Evolutionary conservation across 371 early-diverging fungal species (phyloP), one percentile per base, ranked within the genome.

Genomic region (Nematocida ausubeli): DNA sequence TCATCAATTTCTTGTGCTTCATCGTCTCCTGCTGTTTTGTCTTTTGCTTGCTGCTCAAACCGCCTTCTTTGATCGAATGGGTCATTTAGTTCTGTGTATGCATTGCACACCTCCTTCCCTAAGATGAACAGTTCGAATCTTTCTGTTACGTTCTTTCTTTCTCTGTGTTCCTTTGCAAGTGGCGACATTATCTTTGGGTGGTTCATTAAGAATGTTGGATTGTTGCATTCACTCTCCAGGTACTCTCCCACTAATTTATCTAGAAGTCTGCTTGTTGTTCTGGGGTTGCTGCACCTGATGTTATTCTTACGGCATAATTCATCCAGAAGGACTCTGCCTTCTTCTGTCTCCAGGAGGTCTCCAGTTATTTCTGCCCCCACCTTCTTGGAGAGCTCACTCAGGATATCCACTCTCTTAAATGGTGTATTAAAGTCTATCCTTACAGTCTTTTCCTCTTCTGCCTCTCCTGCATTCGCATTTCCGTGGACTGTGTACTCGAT

Each of bases 161-260:
- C 88, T 82, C 98, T 91, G 85, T 97, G 95, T 83, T 91, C 90
- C 90, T 98, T 98, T 85, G 99, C 98, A 37, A 98, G 88, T 24
- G 99, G 99, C 78, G 94, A 93, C 95, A 96, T 97, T 89, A 94
- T 92, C 88, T 90, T 89, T 54, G 99, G 99, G 86, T 97, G 96
- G 69, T 93, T 92, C 81, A 89, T 92, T 80, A 98, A 92, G 88
- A 96, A 98, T 30, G 95, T 92, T 30, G 99, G 99, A 83, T 86
- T 90, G 85, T 93, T 90, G 85, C 97, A 96, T 81, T 91, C 86
- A 70, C 90, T 89, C 87, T 98, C 99, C 75, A 97, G 88, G 84
- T 88, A 97, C 64, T 96, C 95, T 78, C 97, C 96, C 49, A 96
- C 94, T 19, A 98, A 90, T 88, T 94, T 94, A 90, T 98, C 99